Evolutionary conservation across 192 early-diverging fungal genomes (phyloP).

Genomic region (Helicostylum pulchrum): DNA sequence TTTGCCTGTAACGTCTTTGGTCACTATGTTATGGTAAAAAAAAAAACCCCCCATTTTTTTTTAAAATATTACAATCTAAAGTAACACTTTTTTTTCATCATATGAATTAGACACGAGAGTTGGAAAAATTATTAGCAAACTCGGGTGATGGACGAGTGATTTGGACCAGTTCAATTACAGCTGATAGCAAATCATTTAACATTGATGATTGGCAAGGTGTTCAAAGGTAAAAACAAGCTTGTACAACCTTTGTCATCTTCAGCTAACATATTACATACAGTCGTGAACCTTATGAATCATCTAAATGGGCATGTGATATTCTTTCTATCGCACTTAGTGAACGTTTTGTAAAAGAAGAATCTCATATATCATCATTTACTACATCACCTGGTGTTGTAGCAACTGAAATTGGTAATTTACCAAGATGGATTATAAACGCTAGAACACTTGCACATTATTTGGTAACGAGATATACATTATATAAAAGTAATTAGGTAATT

Average conservation of each 20-base stretch:
- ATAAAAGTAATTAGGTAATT: not conserved
- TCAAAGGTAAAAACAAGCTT: conserved; percentile 23
- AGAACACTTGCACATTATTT: conserved; percentile 26
- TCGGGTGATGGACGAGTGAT: conserved; percentile 46
- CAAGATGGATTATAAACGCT: conserved; percentile 32
- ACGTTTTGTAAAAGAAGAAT: conserved; percentile 11
- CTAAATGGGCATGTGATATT: conserved; percentile 53
- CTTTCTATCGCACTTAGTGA: conserved; percentile 40
- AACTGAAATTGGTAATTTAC: conserved; percentile 44
- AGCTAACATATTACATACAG: conserved; percentile 6
- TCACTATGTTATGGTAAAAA: conserved; percentile 58
- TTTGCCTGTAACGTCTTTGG: conserved; percentile 59
- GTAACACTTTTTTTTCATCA: too few species aligned
- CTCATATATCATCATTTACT: conserved; percentile 40
- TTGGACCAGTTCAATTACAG: conserved; percentile 54
- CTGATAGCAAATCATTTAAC: conserved; percentile 31
- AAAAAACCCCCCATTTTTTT: too few species aligned
- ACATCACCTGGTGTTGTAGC: conserved; percentile 58
- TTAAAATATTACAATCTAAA: not conserved
- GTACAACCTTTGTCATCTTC: not conserved
- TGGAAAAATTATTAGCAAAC: conserved; percentile 39
- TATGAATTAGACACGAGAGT: conserved; percentile 40
- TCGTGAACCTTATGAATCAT: conserved; percentile 51
- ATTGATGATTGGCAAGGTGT: conserved; percentile 52
- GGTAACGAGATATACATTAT: not conserved